phyloP scores from a whole-genome alignment of 169 alveolate genomes.

The Eimeria brunetti region DNA sequence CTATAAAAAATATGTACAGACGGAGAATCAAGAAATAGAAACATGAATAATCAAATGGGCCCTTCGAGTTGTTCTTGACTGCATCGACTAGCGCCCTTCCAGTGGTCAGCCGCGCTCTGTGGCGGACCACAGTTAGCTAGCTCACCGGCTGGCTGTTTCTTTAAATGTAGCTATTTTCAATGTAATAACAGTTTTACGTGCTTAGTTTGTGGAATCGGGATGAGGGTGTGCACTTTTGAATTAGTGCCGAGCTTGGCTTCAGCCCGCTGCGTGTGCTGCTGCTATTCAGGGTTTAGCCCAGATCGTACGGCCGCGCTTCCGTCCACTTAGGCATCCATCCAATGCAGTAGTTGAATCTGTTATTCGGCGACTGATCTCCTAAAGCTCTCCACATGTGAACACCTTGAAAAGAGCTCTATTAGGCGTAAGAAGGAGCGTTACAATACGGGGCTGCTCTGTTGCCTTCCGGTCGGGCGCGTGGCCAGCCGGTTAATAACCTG shows the following conservation, averaged over 20 bases:
- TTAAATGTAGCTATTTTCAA: neutral
- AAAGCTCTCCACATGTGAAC: neutral
- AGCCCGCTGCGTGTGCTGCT: neutral
- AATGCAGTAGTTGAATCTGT: neutral
- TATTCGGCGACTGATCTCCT: neutral
- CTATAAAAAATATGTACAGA: neutral
- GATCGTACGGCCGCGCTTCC: neutral
- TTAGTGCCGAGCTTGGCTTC: neutral
- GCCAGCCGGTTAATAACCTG: neutral
- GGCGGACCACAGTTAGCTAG: constrained; percentile 21
- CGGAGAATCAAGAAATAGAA: neutral
- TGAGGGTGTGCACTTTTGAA: neutral
- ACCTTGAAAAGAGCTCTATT: neutral
- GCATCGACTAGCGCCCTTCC: constrained; percentile 23
- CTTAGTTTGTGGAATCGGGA: neutral
- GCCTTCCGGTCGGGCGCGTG: neutral
- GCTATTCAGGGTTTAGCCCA: too few species aligned
- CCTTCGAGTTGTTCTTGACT: neutral
- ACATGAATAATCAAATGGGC: neutral
- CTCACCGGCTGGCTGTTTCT: neutral
- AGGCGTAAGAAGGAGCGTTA: too few species aligned
- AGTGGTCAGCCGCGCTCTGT: neutral
- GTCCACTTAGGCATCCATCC: neutral
- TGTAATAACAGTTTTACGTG: neutral
- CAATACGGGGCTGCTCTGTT: neutral